Percentiles rank a stretch among this genome's conserved stretches.
Evolutionary conservation across 139 green algal species (phyloP).

Genomic region (Nannochloris sp.): DNA sequence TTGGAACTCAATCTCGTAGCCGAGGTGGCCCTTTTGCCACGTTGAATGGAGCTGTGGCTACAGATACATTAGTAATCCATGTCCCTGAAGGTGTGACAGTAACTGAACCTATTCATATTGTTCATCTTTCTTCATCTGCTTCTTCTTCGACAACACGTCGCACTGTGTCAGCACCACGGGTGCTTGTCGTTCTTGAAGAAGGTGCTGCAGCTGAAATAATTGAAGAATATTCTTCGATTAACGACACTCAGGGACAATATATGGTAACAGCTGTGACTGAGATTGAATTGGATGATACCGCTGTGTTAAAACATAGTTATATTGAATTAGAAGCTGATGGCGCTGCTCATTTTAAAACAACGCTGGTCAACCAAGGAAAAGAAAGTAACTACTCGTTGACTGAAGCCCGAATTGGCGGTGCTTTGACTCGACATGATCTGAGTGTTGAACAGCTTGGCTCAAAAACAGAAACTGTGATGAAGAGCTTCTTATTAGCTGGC

Average conservation of each 20-base stretch:
- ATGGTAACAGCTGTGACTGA: constrained; percentile 47
- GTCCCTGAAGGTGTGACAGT: constrained; percentile 31
- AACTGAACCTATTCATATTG: constrained; percentile 46
- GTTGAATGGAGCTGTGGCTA: constrained; percentile 59
- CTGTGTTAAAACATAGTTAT: constrained; percentile 61
- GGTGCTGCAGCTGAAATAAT: constrained; percentile 47
- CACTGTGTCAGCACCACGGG: constrained; percentile 29
- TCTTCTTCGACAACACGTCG: no score
- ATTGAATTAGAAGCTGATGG: constrained; percentile 38
- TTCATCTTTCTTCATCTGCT: constrained; percentile 45
- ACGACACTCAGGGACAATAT: not conserved
- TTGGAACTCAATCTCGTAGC: constrained; percentile 39
- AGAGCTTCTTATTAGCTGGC: constrained; percentile 85
- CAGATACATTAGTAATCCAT: constrained; percentile 53
- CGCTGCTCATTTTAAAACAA: constrained; percentile 67
- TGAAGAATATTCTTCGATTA: constrained; percentile 61
- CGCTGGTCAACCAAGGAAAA: constrained; percentile 62
- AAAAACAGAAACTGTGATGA: constrained; percentile 38
- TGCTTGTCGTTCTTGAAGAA: constrained; percentile 54
- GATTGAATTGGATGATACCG: constrained; percentile 43
- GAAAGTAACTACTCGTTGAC: constrained; percentile 60
- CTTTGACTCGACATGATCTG: constrained; percentile 80
- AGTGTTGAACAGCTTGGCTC: constrained; percentile 60
- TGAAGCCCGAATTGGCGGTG: constrained; percentile 66
- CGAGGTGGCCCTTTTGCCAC: constrained; percentile 64